A percentile compares a stretch with the other conserved stretches of the same genome.
These are phyloP conservation scores for Plasmodium vinckei DNA, from an alignment of 169 alveolate genomes.

Conservation along the genomic window DNA sequence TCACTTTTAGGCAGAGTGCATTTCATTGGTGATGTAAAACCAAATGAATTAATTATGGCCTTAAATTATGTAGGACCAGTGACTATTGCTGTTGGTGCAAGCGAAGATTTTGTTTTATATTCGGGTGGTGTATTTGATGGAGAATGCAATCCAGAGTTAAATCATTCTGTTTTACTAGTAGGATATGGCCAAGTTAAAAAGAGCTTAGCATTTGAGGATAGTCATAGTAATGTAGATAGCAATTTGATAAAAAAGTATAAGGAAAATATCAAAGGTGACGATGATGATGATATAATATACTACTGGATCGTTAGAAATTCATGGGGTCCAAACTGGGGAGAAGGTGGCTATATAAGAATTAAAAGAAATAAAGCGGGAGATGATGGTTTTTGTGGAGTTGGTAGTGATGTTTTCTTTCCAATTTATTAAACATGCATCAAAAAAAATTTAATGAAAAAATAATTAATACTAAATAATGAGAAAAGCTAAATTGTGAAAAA, in stretches of 20 bases:
- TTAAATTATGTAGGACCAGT: constrained; percentile 86
- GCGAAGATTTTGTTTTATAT: constrained; percentile 89
- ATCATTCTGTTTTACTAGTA: constrained; percentile 90
- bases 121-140: constrained; percentile 85
- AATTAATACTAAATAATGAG: not conserved
- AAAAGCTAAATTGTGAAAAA: not conserved
- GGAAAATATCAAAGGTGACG: not conserved
- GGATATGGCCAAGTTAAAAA: constrained; percentile 85
- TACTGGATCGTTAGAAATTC: constrained; percentile 91
- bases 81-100: constrained; percentile 93
- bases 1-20: constrained; percentile 30
- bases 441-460: not conserved
- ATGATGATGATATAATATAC: constrained; percentile 55
- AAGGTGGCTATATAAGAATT: constrained; percentile 87
- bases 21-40: constrained; percentile 58
- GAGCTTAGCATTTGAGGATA: constrained; percentile 22
- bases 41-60: constrained; percentile 78
- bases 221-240: constrained; percentile 18
- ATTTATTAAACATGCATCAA: constrained; percentile 13
- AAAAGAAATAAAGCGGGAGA: constrained; percentile 61
- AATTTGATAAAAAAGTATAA: constrained; percentile 1
- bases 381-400: constrained; percentile 58
- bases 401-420: constrained; percentile 62
- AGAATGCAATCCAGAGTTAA: constrained; percentile 79
- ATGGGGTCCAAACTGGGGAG: constrained; percentile 92